Evolutionary conservation across 1,284 basidiomycete genomes (phyloP), one percentile per base, ranked within the genome.

Genomic region (Trametes hirsuta): DNA sequence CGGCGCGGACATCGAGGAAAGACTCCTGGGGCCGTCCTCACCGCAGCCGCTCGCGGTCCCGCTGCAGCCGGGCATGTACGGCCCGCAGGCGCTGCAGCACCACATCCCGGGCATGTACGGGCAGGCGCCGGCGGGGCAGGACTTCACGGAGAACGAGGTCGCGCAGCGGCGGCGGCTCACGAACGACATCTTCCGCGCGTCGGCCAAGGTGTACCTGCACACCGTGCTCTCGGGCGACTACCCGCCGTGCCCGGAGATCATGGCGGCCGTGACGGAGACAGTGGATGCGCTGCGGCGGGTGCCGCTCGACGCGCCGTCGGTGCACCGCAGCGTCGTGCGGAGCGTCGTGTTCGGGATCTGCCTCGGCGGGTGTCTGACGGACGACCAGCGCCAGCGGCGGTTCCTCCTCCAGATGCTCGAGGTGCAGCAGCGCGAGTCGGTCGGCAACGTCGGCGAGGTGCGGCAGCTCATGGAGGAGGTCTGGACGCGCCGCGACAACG

Each of bases 301-400:
- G 25, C 77, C 78, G n/a, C 71, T 68, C 36, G 62, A 76, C 46
- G 70, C 72, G 36, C 73, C 75, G 52, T 71, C 76, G 46, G 72
- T 78, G 42, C 75, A 79, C 24, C 79, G 83, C 21, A 80, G 82
- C 15, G 87, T 92, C 22, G 82, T 91, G 53, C 81, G 91, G 35
- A 90, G 86, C 71, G 90, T 89, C 10, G 88, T 94, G 64, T 92
- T 92, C 67, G 83, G 84, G 49, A 84, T 90, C 58, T 91, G 86
- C 68, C 81, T 93, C 51, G 84, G 83, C 61, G 90, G 90, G 1
- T 85, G 83, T 67, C 79, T 93, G 59, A 85, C 87, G 62, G 82
- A 86, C 69, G 76, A 83, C 51, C 51, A 41, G 8, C 59, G 60
- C 2, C 78, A 86, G 64, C 80, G 82, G 53, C 47, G 63, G 1